Evolutionary conservation across 805 yeast genomes (phyloP).

Genomic region (Candida pseudoglaebosa): DNA sequence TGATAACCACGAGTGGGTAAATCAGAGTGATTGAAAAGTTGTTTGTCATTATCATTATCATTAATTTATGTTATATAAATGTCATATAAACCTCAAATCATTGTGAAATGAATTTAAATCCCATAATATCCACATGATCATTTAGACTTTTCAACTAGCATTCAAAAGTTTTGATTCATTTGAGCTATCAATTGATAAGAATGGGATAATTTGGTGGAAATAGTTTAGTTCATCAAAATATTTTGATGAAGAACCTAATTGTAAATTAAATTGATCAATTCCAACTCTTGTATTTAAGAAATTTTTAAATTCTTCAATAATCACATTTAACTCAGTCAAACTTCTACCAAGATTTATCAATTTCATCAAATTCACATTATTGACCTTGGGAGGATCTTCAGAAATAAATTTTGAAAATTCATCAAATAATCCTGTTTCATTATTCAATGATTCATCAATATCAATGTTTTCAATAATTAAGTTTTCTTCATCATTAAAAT

Average conservation of each 20-base stretch:
- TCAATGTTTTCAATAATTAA: constrained; percentile 11
- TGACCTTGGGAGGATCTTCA: constrained; percentile 7
- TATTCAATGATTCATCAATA: neutral
- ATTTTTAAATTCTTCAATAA: constrained; percentile 44
- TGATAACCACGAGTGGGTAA: constrained; percentile 1
- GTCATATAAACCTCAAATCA: too few relatives aligned
- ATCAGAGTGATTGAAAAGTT: neutral
- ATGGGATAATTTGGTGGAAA: constrained; percentile 36
- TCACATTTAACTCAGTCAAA: constrained; percentile 48
- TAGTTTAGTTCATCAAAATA: constrained; percentile 29
- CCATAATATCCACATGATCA: too few relatives aligned
- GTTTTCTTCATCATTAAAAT: constrained; percentile 28
- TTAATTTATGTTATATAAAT: too few relatives aligned
- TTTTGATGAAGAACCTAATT: constrained; percentile 8
- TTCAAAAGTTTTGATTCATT: constrained; percentile 27
- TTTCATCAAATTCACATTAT: constrained; percentile 12
- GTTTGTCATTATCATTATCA: neutral
- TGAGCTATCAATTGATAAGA: constrained; percentile 33
- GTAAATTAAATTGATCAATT: constrained; percentile 20
- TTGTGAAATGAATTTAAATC: too few relatives aligned
- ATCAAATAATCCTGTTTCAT: neutral
- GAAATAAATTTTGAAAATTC: neutral
- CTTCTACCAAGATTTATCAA: constrained; percentile 41
- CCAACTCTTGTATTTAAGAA: constrained; percentile 32
- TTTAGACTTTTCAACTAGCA: constrained; percentile 14